Conservation (phyloP, 306 rosid species). For the Malus domestica region DNA sequence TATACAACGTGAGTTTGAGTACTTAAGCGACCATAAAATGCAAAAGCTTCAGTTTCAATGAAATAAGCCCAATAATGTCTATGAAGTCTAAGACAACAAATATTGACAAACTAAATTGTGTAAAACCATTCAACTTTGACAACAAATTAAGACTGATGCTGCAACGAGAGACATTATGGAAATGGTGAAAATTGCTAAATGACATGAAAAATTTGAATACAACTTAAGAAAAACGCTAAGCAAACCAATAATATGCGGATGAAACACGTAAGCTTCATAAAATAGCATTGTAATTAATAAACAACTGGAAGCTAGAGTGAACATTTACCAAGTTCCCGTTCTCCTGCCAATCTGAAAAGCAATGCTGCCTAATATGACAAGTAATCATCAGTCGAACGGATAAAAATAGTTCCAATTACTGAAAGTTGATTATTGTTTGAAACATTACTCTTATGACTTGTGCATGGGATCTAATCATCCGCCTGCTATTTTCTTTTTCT, state of each 20-base stretch:
- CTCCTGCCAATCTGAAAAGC: slow-evolving; percentile 93
- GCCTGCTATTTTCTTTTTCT: slow-evolving; percentile 54
- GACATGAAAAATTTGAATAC: neutral
- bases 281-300: neutral
- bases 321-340: slow-evolving; percentile 59
- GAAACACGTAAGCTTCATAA: neutral
- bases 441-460: slow-evolving; percentile 86
- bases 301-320: neutral
- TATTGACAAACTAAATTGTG: neutral
- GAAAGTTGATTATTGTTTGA: slow-evolving; percentile 12
- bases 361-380: slow-evolving; percentile 68
- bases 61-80: neutral
- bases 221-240: neutral
- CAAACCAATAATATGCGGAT: neutral
- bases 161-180: neutral
- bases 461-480: slow-evolving; percentile 87
- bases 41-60: neutral
- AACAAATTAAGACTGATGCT: neutral
- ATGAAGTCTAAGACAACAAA: neutral
- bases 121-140: neutral
- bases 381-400: slow-evolving; percentile 22
- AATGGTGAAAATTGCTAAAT: neutral
- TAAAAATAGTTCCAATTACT: neutral
- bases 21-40: neutral
- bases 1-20: neutral